These are phyloP conservation scores for Thamnidium elegans DNA, from an alignment of 192 early-diverging fungal genomes.

Conservation along the genomic window DNA sequence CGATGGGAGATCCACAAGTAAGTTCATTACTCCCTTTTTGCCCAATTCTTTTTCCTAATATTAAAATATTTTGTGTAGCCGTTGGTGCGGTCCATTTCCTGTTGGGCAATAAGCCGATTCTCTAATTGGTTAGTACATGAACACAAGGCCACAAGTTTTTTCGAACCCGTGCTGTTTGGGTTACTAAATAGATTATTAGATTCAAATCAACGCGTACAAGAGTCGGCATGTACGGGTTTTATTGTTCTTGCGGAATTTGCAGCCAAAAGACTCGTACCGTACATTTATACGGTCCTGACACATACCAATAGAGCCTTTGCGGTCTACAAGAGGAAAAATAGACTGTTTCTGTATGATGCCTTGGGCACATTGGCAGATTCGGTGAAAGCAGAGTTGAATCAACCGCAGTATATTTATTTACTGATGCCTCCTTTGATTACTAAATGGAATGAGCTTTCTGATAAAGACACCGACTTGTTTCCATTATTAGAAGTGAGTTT, in stretches of 20 bases:
- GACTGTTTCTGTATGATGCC: slow-evolving; percentile 93
- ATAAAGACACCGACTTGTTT: slow-evolving; percentile 88
- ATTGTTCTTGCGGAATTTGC: slow-evolving; percentile 96
- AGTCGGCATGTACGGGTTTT: slow-evolving; percentile 91
- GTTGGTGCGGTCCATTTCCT: slow-evolving; percentile 62
- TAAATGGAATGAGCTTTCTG: slow-evolving; percentile 78
- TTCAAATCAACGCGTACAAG: slow-evolving; percentile 95
- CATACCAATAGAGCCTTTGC: slow-evolving; percentile 75
- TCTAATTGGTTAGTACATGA: slow-evolving; percentile 27
- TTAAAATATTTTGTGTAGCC: slow-evolving; percentile 12
- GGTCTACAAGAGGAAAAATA: slow-evolving; percentile 92
- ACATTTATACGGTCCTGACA: slow-evolving; percentile 80
- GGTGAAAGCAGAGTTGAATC: slow-evolving; percentile 76
- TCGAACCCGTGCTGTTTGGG: slow-evolving; percentile 79
- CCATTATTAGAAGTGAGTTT: slow-evolving; percentile 77
- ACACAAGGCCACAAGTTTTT: slow-evolving; percentile 49
- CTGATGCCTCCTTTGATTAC: slow-evolving; percentile 85
- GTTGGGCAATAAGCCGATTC: slow-evolving; percentile 96
- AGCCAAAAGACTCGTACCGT: slow-evolving; percentile 70
- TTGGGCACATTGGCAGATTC: slow-evolving; percentile 93
- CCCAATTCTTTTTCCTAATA: no score
- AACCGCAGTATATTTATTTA: slow-evolving; percentile 69
- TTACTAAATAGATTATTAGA: slow-evolving; percentile 77
- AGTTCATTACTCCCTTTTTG: neutral
- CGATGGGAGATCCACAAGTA: neutral